Evolutionary conservation across 441 rosid genomes (phyloP), one percentile per base, ranked within the genome.

Genomic region (Melastoma candidum): DNA sequence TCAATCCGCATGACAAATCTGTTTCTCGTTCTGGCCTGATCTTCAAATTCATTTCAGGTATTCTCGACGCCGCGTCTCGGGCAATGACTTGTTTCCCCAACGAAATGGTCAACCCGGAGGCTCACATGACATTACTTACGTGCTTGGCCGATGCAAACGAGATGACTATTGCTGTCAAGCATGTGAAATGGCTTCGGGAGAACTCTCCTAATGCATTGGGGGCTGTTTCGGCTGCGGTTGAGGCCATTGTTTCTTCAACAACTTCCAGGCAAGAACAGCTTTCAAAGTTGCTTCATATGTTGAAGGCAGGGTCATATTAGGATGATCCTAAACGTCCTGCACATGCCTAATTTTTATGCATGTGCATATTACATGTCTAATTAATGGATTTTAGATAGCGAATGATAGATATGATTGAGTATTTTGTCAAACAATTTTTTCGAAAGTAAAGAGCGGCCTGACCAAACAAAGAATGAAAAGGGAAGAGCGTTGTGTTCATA

Each of bases 71-170:
- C 53, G 94, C 87, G 32, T 77, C 84, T 3, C 58, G 74, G 69
- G 61, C 82, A 62, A 81, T 90, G 12, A 59, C 64, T 9, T 52
- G 70, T 65, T 46, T 62, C 55, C 48, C 63, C 51, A n/a, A 66
- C 47, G 85, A 76, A 55, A 51, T 71, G 52, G 72, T 66, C 50
- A 64, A 69, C 63, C 58, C 72, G 60, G 71, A 66, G 11, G 46
- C 89, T 57, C 90, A 90, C 74, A 81, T 79, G 12, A 67, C 68
- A 63, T 59, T 90, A 63, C 62, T 84, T 61, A 81, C 79, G 67
- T 71, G 66, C 63, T 67, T 81, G 66, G 85, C 75, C 12, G 87
- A 84, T 56, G 81, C 84, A 10, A 59, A 69, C 47, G 83, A 82
- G 68, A 41, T 77, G 54, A 63, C 58, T 60, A 53, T 72, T 56